Percentiles rank a stretch among this genome's conserved stretches.
Evolutionary conservation across 192 early-diverging fungal species (phyloP).

Genomic region (Coemansia sp.): DNA sequence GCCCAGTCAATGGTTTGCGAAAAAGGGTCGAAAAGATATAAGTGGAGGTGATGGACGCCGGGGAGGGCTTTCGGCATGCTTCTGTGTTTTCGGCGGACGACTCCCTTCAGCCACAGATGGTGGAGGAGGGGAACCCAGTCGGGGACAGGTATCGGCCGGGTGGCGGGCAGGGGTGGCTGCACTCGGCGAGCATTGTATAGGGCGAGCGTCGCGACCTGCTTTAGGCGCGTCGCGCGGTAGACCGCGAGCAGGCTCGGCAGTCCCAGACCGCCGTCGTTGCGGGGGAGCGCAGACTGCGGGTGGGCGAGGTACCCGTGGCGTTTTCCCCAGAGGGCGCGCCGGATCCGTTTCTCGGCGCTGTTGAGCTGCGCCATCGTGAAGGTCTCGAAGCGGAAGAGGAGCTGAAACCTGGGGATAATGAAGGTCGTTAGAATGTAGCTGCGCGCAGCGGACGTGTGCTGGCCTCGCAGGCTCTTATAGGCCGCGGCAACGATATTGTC

Average conservation of each 20-base stretch:
- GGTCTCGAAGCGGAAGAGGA: slow-evolving; percentile 3
- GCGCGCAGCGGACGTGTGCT: neutral
- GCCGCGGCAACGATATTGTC: neutral
- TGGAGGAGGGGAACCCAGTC: neutral
- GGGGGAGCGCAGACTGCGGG: neutral
- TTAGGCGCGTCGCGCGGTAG: slow-evolving; percentile 2
- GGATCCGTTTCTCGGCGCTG: neutral
- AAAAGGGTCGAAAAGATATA: neutral
- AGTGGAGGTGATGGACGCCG: too few species aligned
- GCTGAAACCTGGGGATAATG: neutral
- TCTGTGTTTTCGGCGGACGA: too few species aligned
- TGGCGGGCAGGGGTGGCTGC: neutral
- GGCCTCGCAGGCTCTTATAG: neutral
- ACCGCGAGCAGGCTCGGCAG: neutral
- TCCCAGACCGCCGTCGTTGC: neutral
- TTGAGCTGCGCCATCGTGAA: neutral
- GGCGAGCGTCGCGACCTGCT: neutral
- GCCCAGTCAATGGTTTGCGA: neutral
- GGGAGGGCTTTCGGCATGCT: too few species aligned
- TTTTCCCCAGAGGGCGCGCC: neutral
- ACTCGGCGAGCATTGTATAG: neutral
- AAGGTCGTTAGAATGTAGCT: neutral
- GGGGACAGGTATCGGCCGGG: neutral
- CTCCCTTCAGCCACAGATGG: neutral
- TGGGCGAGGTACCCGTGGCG: neutral